Conservation (phyloP, 257 asterid species). For the Leptodermis oblonga region DNA sequence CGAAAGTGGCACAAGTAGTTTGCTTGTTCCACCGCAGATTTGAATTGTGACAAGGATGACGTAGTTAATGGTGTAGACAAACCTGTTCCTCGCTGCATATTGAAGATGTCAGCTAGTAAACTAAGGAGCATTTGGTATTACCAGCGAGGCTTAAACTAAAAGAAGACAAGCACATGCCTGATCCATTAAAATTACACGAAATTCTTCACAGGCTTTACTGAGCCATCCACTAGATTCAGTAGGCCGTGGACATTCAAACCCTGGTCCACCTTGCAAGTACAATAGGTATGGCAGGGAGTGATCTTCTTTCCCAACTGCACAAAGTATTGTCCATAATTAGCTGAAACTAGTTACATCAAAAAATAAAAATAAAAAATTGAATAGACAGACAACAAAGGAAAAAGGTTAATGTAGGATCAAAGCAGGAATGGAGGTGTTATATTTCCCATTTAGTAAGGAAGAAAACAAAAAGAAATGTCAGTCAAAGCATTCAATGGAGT, state of each 20-base stretch:
- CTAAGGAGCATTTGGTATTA: neutral
- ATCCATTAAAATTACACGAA: slow-evolving; percentile 83
- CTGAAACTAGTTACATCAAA: neutral
- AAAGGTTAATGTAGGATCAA: neutral
- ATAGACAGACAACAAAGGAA: too few species aligned
- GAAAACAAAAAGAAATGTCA: neutral
- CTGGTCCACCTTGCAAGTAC: slow-evolving; percentile 96
- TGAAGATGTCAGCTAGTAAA: slow-evolving; percentile 31
- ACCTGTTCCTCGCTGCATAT: slow-evolving; percentile 92
- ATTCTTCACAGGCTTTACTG: slow-evolving; percentile 83
- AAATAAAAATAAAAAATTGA: too few species aligned
- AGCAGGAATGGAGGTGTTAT: neutral
- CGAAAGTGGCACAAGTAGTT: slow-evolving; percentile 77
- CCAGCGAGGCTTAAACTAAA: neutral
- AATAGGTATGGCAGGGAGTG: slow-evolving; percentile 65
- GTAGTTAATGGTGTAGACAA: slow-evolving; percentile 76
- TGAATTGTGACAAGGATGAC: slow-evolving; percentile 79
- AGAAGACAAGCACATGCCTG: slow-evolving; percentile 54
- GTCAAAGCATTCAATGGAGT: neutral
- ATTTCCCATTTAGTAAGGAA: neutral
- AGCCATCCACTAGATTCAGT: slow-evolving; percentile 95
- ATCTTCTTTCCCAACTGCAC: slow-evolving; percentile 94
- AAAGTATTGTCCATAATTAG: slow-evolving; percentile 11
- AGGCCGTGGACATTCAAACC: slow-evolving; percentile 80
- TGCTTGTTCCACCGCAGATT: slow-evolving; percentile 57